phyloP scores from a whole-genome alignment of 805 yeast species.

The Kockiozyma suomiensis region DNA sequence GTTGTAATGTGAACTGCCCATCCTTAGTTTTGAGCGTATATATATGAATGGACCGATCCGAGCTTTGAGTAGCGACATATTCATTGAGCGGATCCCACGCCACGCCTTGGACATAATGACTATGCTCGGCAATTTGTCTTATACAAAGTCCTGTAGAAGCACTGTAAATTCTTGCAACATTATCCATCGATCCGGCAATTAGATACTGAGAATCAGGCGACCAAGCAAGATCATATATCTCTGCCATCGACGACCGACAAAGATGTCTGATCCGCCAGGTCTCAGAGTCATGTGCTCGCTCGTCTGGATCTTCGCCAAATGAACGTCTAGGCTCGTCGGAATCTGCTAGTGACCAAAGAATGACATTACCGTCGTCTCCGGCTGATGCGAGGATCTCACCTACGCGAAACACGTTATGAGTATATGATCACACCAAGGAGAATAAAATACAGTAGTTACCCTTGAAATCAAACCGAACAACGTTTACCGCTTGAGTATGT shows the following conservation, averaged over 20 bases:
- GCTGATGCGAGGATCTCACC: conserved; percentile 73
- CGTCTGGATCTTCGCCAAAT: conserved; percentile 35
- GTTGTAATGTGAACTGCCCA: conserved; percentile 45
- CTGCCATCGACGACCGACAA: conserved; percentile 64
- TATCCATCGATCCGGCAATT: conserved; percentile 92
- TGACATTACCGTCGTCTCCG: conserved; percentile 90
- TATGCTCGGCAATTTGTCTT: conserved; percentile 68
- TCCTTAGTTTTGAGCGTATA: conserved; percentile 50
- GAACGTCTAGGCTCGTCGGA: conserved; percentile 10
- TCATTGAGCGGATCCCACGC: conserved; percentile 89
- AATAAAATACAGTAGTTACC: conserved; percentile 48
- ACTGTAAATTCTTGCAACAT: conserved; percentile 69
- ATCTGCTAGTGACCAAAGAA: conserved; percentile 65
- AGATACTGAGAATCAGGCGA: conserved; percentile 78
- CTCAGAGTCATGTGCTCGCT: conserved; percentile 49
- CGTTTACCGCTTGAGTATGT: conserved; percentile 94
- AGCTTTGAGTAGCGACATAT: conserved; percentile 81
- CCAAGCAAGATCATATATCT: conserved; percentile 92
- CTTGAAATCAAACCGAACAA: conserved; percentile 72
- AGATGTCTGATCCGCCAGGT: conserved; percentile 70
- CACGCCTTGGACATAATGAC: conserved; percentile 93
- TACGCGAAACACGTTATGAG: conserved; percentile 3
- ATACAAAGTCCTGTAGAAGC: conserved; percentile 60
- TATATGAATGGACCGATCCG: conserved; percentile 81
- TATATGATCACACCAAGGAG: neutral